Conservation (phyloP, 2,329 filamentous ascomycete genomes). For the Exophiala mesophila region DNA sequence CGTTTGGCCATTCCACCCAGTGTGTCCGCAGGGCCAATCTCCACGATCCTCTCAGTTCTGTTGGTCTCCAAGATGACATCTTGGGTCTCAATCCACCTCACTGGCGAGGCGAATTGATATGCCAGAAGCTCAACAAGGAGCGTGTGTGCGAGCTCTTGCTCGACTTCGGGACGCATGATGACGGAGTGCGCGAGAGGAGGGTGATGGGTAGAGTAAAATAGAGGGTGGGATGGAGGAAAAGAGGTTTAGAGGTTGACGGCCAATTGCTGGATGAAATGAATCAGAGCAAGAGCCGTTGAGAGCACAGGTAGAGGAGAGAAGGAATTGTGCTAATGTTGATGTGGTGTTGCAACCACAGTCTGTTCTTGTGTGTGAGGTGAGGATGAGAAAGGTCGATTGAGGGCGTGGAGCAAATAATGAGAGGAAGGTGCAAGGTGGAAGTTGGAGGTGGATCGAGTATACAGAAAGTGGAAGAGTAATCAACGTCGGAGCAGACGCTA, state of each 20-base stretch:
- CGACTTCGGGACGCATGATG: constrained; percentile 94
- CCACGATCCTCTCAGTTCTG: constrained; percentile 92
- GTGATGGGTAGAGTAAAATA: neutral
- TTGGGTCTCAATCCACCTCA: constrained; percentile 99
- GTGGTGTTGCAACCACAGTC: too few relatives aligned
- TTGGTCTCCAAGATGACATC: constrained; percentile 98
- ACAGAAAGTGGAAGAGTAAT: constrained; percentile 14
- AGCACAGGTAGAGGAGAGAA: constrained; percentile 15
- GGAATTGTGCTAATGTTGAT: constrained; percentile 19
- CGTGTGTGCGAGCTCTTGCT: constrained; percentile 98
- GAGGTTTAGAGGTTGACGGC: constrained; percentile 6
- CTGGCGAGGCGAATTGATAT: constrained; percentile 97
- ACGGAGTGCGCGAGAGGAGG: constrained; percentile 24
- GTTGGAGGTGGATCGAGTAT: too few relatives aligned
- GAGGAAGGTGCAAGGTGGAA: constrained; percentile 1
- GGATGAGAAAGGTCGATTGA: too few relatives aligned
- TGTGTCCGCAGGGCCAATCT: constrained; percentile 94
- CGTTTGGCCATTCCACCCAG: constrained; percentile 96
- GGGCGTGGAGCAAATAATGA: neutral
- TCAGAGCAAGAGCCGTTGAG: constrained; percentile 26
- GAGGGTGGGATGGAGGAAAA: too few relatives aligned
- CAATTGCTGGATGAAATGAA: constrained; percentile 28
- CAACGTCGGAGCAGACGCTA: constrained; percentile 1
- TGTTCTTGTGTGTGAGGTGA: too few relatives aligned
- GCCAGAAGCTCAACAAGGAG: constrained; percentile 97